Conservation (phyloP, 257 asterid genomes). For the Jasminum sambac region DNA sequence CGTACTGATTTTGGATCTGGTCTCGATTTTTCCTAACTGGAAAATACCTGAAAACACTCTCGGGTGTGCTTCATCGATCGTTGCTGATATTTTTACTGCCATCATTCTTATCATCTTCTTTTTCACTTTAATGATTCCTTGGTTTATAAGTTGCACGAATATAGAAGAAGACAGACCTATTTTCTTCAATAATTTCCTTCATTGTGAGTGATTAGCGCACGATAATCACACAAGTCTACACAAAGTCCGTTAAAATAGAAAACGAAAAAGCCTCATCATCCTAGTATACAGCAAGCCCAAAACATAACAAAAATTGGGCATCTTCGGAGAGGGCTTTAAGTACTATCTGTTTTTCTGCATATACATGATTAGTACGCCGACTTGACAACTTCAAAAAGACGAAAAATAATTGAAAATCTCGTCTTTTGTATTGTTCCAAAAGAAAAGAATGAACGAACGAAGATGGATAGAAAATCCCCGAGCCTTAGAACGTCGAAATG, state of each 20-base stretch:
- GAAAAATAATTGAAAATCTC: background rate
- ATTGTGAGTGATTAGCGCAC: conserved; percentile 22
- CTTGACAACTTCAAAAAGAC: background rate
- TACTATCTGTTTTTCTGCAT: conserved; percentile 31
- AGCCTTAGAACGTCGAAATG: conserved; percentile 60
- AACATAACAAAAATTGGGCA: conserved; percentile 48
- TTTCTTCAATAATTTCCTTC: background rate
- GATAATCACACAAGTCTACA: conserved; percentile 37
- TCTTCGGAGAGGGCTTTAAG: conserved; percentile 61
- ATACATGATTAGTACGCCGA: background rate
- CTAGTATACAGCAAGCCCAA: conserved; percentile 51
- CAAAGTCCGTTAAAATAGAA: conserved; percentile 27
- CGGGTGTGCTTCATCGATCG: too few species aligned
- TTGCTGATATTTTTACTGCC: too few species aligned
- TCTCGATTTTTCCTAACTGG: too few species aligned
- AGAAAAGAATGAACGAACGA: conserved; percentile 26
- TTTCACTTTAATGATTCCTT: too few species aligned
- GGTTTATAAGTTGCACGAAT: too few species aligned
- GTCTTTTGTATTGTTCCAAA: background rate
- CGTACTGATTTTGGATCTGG: too few species aligned
- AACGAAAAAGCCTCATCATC: conserved; percentile 56
- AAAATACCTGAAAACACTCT: too few species aligned
- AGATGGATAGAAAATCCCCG: background rate
- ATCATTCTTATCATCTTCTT: too few species aligned
- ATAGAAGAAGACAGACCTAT: background rate